Evolutionary conservation across 192 early-diverging fungal species (phyloP).

Genomic region (Mortierella antarctica): DNA sequence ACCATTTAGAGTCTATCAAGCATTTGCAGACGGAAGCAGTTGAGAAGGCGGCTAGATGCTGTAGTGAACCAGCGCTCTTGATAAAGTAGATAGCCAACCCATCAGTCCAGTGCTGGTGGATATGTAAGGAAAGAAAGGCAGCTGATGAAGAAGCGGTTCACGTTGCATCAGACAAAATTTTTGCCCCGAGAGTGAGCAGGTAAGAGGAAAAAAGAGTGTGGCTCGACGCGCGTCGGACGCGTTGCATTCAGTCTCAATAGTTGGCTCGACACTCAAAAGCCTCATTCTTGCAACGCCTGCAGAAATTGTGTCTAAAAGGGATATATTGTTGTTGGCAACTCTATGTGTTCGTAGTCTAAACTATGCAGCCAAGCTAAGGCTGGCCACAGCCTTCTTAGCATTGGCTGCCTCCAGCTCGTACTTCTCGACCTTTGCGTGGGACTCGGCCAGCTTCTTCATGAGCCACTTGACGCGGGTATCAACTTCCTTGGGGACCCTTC

Average conservation of each 20-base stretch:
- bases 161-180: no score
- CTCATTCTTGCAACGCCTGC: no score
- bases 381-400: constrained; percentile 41
- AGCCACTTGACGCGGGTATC: constrained; percentile 69
- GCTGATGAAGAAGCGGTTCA: no score
- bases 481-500: constrained; percentile 66
- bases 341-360: neutral
- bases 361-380: constrained; percentile 6
- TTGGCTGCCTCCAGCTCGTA: constrained; percentile 54
- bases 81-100: no score
- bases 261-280: no score
- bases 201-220: neutral
- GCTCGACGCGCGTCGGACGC: neutral
- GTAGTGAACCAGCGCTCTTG: no score
- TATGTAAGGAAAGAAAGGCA: no score
- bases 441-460: constrained; percentile 62
- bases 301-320: neutral
- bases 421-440: constrained; percentile 64
- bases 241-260: neutral
- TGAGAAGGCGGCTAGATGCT: no score
- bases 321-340: neutral
- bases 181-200: neutral
- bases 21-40: no score
- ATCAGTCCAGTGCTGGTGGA: no score
- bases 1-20: no score